Base-by-base conservation (phyloP, 2,329 filamentous ascomycete genomes). In the Phaeosphaeria sp. region DNA sequence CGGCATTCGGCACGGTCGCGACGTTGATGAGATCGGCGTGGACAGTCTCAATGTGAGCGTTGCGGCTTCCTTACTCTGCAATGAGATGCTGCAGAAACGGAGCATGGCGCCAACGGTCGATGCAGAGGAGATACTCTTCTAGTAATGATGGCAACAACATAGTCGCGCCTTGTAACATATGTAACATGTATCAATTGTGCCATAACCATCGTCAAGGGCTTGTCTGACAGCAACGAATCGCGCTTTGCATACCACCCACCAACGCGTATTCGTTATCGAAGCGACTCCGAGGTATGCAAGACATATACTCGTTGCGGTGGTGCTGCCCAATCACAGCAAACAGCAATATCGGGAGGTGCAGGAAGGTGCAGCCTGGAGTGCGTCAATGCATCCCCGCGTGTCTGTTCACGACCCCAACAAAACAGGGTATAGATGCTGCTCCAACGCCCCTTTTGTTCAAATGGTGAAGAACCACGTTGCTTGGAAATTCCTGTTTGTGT, bases 21-120 rank as follows among this genome's bases (percentile, higher is more conserved):
- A 68, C 1, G 43, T 79, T 72, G 61, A 81, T 69, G 73, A 84
- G 70, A 74, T 87, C 65, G 73, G 84, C 1, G 87, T 99, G 2
- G 94, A 98, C 77, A 97, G 93, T 75, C 79, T 99, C 74, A 98
- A 99, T 73, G 95, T 98, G 41, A 92, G 91, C 72, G 93, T 96
- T 20, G 94, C 95, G 1, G 87, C 91, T 6, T 92, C 87, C 0
- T 80, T 98, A 49, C 79, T 98, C 50, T 89, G 89, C 60, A 85
- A 89, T 62, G 82, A 89, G 0, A 92, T 95, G 70, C 73, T 91
- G 68, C 84, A 79, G 50, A 70, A 63, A 53, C 73, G 74, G n/a
- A 66, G 56, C 41, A 25, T 42, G 41, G 50, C 51, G 47, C 49
- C 51, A n/a, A 27, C 53, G 39, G 44, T 51, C 18, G 58, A 65